Percentiles rank a stretch among this genome's conserved stretches.
These are phyloP conservation scores for Coemansia sp. DNA, from an alignment of 192 early-diverging fungal species.

Conservation along the genomic window DNA sequence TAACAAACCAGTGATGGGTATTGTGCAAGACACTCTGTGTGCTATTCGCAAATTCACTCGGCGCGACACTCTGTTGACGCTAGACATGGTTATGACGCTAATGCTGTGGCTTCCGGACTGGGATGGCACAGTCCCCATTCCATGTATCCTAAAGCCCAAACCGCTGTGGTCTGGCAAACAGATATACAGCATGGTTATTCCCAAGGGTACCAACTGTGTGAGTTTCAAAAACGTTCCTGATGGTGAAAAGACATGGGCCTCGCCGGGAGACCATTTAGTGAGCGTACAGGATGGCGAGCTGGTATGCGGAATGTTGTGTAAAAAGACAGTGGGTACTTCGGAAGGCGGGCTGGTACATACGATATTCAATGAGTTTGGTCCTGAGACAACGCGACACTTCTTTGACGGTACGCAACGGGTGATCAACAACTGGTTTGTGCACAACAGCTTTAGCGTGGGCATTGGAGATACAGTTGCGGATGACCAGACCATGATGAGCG, in stretches of 20 bases:
- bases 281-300: conserved; percentile 90
- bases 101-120: conserved; percentile 95
- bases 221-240: conserved; percentile 80
- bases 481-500: conserved; percentile 68
- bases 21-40: conserved; percentile 98
- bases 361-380: conserved; percentile 91
- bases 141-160: conserved; percentile 92
- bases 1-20: conserved; percentile 99
- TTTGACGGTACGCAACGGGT: conserved; percentile 91
- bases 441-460: conserved; percentile 94
- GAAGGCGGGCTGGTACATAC: conserved; percentile 88
- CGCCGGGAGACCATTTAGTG: conserved; percentile 88
- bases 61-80: conserved; percentile 83
- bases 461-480: conserved; percentile 98
- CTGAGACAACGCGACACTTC: conserved; percentile 81
- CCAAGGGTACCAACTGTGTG: conserved; percentile 87
- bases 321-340: conserved; percentile 87
- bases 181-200: conserved; percentile 88
- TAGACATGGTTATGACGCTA: conserved; percentile 93
- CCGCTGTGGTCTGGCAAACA: conserved; percentile 99
- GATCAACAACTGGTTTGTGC: conserved; percentile 93
- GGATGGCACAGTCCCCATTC: conserved; percentile 90
- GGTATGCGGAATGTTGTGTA: conserved; percentile 91
- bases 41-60: conserved; percentile 93
- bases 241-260: conserved; percentile 69